phyloP scores from a whole-genome alignment of 192 early-diverging fungal genomes.

The Entomortierella beljakovae region DNA sequence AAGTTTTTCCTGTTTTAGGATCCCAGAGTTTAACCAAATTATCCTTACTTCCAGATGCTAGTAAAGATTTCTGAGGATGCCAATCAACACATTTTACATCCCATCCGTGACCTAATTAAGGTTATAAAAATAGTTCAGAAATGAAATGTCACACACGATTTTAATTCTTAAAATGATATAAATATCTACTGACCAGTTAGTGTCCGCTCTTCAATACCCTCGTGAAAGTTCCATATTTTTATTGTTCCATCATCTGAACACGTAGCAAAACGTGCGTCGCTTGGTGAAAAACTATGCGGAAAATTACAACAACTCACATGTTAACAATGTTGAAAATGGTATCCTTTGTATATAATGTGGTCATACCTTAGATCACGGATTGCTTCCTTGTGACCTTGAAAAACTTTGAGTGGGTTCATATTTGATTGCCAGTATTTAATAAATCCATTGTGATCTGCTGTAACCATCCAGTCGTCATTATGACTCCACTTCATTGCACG shows the following conservation, averaged over 20 bases:
- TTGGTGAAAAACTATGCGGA: constrained; percentile 82
- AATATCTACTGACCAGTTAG: constrained; percentile 67
- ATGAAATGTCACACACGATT: too few relatives aligned
- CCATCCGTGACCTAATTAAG: constrained; percentile 82
- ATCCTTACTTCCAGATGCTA: constrained; percentile 96
- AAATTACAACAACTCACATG: neutral
- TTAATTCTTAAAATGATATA: neutral
- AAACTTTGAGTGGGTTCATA: constrained; percentile 91
- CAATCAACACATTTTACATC: constrained; percentile 98
- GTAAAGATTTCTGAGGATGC: constrained; percentile 93
- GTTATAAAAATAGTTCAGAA: constrained; percentile 17
- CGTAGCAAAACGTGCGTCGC: constrained; percentile 93
- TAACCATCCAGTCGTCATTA: constrained; percentile 95
- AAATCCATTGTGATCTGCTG: constrained; percentile 88
- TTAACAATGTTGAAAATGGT: neutral
- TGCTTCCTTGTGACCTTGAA: constrained; percentile 88
- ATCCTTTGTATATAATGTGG: neutral
- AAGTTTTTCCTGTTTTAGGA: constrained; percentile 86
- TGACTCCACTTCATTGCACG: constrained; percentile 97
- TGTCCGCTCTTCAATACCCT: constrained; percentile 80
- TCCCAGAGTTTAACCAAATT: constrained; percentile 98
- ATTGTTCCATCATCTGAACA: constrained; percentile 95
- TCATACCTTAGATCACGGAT: constrained; percentile 85
- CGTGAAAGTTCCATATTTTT: constrained; percentile 97
- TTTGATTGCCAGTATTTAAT: constrained; percentile 99